Evolutionary conservation across 2,329 filamentous ascomycete genomes (phyloP).

Genomic region (Aspergillus sergii): DNA sequence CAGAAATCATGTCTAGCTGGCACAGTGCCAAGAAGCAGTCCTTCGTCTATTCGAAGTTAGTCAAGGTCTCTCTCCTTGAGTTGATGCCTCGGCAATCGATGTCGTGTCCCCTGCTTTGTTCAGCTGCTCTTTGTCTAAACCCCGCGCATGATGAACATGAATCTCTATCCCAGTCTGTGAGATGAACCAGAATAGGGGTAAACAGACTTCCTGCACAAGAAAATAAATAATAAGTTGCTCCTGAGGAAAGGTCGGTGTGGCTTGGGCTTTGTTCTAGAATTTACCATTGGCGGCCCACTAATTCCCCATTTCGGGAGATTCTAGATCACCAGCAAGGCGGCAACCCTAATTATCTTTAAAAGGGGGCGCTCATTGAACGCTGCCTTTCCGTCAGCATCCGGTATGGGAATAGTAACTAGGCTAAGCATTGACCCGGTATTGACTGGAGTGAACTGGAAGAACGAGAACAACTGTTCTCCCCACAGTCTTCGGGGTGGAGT

Average conservation of each 20-base stretch:
- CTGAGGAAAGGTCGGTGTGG: not conserved
- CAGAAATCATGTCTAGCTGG: constrained; percentile 9
- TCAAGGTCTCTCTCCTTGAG: not conserved
- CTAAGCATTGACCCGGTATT: not conserved
- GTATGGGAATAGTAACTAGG: not conserved
- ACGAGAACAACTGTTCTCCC: not conserved
- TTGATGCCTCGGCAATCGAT: not conserved
- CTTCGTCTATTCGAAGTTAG: not conserved
- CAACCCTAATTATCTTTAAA: constrained; percentile 1
- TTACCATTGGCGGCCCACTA: constrained; percentile 7
- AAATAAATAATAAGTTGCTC: not conserved
- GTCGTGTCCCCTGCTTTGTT: not conserved
- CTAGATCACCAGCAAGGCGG: not conserved
- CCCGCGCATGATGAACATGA: not conserved
- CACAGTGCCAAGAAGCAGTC: not conserved
- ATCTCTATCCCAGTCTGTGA: not conserved
- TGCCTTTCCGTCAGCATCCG: not conserved
- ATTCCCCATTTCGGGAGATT: constrained; percentile 3
- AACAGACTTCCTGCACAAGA: not conserved
- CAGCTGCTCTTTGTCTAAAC: not conserved
- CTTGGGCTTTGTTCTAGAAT: constrained; percentile 10
- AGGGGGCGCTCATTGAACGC: not conserved
- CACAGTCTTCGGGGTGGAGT: not conserved
- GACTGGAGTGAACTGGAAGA: not conserved
- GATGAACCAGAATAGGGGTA: not conserved